phyloP scores from a whole-genome alignment of 441 rosid genomes.

The Manihot esculenta region DNA sequence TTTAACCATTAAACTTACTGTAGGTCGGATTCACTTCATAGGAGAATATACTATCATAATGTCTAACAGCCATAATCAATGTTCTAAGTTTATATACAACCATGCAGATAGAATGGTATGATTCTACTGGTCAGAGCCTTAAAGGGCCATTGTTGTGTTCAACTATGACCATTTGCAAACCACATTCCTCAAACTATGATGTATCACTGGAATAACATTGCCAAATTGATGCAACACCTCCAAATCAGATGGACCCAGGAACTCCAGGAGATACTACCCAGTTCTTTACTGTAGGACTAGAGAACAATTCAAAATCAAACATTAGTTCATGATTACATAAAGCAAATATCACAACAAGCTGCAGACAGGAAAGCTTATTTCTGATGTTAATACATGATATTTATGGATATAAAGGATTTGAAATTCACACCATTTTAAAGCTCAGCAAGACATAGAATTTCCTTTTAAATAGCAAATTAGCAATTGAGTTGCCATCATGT shows the following conservation, averaged over 20 bases:
- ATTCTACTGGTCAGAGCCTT: too few relatives aligned
- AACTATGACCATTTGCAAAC: not conserved
- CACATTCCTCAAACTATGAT: not conserved
- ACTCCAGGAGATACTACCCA: not conserved
- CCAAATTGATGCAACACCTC: not conserved
- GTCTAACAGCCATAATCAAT: not conserved
- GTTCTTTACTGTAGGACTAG: not conserved
- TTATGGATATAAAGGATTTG: not conserved
- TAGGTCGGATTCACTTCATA: constrained; percentile 1
- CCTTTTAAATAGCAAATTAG: not conserved
- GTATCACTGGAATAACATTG: not conserved
- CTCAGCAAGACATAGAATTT: not conserved
- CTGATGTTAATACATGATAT: not conserved
- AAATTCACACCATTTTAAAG: not conserved
- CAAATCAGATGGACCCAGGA: not conserved
- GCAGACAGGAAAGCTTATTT: not conserved
- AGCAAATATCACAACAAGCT: not conserved
- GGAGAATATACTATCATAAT: not conserved
- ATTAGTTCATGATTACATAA: not conserved
- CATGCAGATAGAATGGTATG: not conserved
- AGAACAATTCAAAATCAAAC: not conserved
- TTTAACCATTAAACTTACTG: not conserved
- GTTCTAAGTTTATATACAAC: not conserved
- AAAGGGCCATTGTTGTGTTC: not conserved
- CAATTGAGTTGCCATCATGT: not conserved